phyloP scores from a whole-genome alignment of 306 rosid genomes.

The Styphnolobium japonicum region DNA sequence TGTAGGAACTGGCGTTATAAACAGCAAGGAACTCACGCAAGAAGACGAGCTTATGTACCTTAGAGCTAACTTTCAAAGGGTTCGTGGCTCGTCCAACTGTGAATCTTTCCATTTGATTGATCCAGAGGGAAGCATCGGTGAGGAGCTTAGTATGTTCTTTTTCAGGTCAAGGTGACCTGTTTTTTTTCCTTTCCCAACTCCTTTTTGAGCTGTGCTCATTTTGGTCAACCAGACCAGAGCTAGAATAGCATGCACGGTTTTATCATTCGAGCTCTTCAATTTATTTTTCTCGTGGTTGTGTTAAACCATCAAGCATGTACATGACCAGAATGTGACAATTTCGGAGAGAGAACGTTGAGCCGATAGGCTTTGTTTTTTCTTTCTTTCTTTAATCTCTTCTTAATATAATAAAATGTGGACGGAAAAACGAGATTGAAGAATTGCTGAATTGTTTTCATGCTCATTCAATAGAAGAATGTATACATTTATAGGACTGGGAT shows the following conservation, averaged over 20 bases:
- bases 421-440: no score
- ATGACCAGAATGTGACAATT: background rate
- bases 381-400: no score
- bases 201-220: slow-evolving; percentile 25
- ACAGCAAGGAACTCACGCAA: slow-evolving; percentile 15
- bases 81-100: slow-evolving; percentile 58
- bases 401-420: no score
- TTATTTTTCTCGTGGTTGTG: background rate
- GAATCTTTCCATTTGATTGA: slow-evolving; percentile 91
- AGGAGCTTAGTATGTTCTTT: slow-evolving; percentile 87
- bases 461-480: no score
- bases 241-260: slow-evolving; percentile 13
- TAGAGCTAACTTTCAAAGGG: slow-evolving; percentile 75
- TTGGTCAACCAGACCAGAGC: background rate
- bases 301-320: no score
- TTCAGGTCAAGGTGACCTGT: slow-evolving; percentile 37
- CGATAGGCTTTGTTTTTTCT: no score
- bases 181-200: background rate
- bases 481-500: no score
- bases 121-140: slow-evolving; percentile 65
- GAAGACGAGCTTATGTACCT: slow-evolving; percentile 63
- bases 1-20: slow-evolving; percentile 67
- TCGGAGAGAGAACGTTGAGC: slow-evolving; percentile 18
- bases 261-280: background rate
- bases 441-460: no score